phyloP scores from a whole-genome alignment of 164 flowering plant genomes.

The Cinnamomum chago region DNA sequence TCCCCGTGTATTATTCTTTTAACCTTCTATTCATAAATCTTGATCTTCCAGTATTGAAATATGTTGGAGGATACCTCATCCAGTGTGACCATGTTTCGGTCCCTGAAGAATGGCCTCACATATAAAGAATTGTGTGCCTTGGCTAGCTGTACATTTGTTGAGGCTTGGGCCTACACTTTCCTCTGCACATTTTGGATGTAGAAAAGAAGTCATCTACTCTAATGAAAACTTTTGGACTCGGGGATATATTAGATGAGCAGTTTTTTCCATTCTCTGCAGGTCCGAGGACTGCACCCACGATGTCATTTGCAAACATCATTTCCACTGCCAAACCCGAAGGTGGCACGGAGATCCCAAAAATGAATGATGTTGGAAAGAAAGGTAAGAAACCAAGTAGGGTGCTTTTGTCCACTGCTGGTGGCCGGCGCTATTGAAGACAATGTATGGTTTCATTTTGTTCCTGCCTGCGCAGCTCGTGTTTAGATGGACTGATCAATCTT shows the following conservation, averaged over 20 bases:
- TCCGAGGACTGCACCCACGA: slow-evolving; percentile 27
- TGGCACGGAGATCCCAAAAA: slow-evolving; percentile 27
- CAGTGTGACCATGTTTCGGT: too few relatives aligned
- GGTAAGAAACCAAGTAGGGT: slow-evolving; percentile 77
- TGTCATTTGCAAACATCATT: slow-evolving; percentile 68
- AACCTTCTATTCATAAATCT: too few relatives aligned
- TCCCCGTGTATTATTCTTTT: background rate
- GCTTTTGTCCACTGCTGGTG: slow-evolving; percentile 85
- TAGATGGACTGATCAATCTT: background rate
- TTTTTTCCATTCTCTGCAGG: slow-evolving; percentile 36
- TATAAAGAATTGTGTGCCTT: too few relatives aligned
- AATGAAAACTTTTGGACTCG: too few relatives aligned
- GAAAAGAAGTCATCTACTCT: too few relatives aligned
- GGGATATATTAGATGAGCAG: background rate
- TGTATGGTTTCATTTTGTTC: background rate
- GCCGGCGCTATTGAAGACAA: slow-evolving; percentile 64
- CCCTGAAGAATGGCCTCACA: too few relatives aligned
- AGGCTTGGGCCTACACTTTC: too few relatives aligned
- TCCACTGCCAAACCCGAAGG: slow-evolving; percentile 48
- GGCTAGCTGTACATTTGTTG: too few relatives aligned
- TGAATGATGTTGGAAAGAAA: slow-evolving; percentile 53
- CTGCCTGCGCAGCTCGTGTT: background rate
- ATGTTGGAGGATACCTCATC: too few relatives aligned
- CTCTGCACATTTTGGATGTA: too few relatives aligned
- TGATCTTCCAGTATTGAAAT: too few relatives aligned